Conservation (phyloP, 371 early-diverging fungal genomes). For the Chytridium lagenaria region DNA sequence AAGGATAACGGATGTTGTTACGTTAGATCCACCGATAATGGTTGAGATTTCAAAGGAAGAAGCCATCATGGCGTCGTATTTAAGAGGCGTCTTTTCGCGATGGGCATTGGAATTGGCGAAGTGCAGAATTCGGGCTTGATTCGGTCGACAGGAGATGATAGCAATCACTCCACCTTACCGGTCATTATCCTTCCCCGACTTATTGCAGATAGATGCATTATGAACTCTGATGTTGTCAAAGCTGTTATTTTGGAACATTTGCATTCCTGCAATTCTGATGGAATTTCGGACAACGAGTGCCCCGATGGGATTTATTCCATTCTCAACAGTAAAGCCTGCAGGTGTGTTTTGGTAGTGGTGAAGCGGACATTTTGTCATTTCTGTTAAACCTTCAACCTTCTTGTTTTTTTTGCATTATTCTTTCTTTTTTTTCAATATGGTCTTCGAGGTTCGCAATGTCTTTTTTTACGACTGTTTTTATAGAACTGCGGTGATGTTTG, state of each 20-base stretch:
- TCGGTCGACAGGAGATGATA: constrained; percentile 7
- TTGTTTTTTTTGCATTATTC: too few relatives aligned
- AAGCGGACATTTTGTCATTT: too few relatives aligned
- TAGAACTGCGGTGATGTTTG: constrained; percentile 80
- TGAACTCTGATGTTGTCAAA: constrained; percentile 55
- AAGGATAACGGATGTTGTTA: constrained; percentile 46
- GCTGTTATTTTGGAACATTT: constrained; percentile 62
- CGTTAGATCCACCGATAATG: constrained; percentile 58
- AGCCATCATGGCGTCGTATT: constrained; percentile 40
- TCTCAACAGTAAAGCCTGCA: constrained; percentile 77
- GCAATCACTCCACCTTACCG: constrained; percentile 42
- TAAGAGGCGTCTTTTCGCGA: constrained; percentile 45
- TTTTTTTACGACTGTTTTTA: too few relatives aligned
- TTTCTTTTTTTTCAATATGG: too few relatives aligned
- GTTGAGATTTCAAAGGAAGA: constrained; percentile 57
- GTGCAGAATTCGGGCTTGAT: constrained; percentile 1
- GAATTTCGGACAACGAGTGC: constrained; percentile 48
- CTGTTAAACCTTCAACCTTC: too few relatives aligned
- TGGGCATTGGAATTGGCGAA: constrained; percentile 64
- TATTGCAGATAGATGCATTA: constrained; percentile 68
- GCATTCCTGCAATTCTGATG: constrained; percentile 41
- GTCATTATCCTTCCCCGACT: constrained; percentile 59
- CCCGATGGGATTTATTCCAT: constrained; percentile 72
- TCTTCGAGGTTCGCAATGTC: too few relatives aligned
- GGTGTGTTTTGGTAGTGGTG: constrained; percentile 48